These are phyloP conservation scores for Leishmania arabica DNA, from an alignment of 208 protist species.

Conservation along the genomic window DNA sequence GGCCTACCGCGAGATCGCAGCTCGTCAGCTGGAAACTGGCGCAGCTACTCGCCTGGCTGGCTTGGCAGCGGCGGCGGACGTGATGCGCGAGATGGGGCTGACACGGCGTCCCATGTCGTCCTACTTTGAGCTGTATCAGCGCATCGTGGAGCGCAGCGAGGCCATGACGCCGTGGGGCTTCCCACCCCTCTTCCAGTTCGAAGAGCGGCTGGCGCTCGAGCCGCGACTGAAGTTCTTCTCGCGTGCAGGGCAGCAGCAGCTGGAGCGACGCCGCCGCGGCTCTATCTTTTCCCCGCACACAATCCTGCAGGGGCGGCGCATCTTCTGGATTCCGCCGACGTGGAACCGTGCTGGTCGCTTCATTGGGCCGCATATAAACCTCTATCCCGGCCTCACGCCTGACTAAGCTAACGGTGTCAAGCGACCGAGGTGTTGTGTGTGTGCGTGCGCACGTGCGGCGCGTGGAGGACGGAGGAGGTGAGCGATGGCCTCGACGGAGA, in stretches of 20 bases:
- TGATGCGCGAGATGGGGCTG: constrained; percentile 88
- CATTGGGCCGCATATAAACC: constrained; percentile 79
- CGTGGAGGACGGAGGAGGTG: not conserved
- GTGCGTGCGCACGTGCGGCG: not conserved
- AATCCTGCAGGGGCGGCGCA: constrained; percentile 66
- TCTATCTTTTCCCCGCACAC: constrained; percentile 81
- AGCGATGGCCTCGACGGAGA: not conserved
- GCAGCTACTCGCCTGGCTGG: constrained; percentile 86
- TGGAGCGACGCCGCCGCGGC: constrained; percentile 71
- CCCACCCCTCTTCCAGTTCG: constrained; percentile 92
- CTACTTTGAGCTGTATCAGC: constrained; percentile 93
- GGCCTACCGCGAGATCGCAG: constrained; percentile 83
- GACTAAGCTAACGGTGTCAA: constrained; percentile 40
- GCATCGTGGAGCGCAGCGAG: constrained; percentile 90
- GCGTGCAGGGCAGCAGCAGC: constrained; percentile 71
- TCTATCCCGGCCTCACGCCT: constrained; percentile 88
- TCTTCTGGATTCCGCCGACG: constrained; percentile 91
- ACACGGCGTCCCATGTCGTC: constrained; percentile 87
- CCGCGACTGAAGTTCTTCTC: constrained; percentile 90
- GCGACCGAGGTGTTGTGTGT: not conserved
- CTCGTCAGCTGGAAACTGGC: constrained; percentile 80
- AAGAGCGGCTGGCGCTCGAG: constrained; percentile 86
- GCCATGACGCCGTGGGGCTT: constrained; percentile 93
- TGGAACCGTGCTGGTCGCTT: constrained; percentile 85
- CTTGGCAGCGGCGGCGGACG: constrained; percentile 83